These are phyloP conservation scores for Pleurotus ostreatus DNA, from an alignment of 768 basidiomycete species.

Conservation along the genomic window DNA sequence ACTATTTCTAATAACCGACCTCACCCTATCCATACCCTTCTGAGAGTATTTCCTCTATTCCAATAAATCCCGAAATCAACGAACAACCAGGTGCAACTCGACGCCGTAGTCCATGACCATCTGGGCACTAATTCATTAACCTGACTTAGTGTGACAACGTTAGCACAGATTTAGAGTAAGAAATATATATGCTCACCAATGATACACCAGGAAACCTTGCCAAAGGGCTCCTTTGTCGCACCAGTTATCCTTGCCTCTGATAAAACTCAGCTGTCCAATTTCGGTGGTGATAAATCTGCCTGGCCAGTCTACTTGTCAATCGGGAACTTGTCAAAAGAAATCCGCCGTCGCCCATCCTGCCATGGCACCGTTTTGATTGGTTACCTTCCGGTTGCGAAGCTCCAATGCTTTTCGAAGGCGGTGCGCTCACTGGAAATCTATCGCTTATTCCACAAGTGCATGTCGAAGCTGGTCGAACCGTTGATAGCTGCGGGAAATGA, in stretches of 20 bases:
- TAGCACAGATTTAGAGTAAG: too few relatives aligned
- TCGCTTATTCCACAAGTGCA: conserved; percentile 30
- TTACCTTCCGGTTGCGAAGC: conserved; percentile 32
- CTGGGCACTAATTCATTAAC: too few relatives aligned
- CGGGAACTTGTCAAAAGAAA: conserved; percentile 30
- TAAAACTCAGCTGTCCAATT: conserved; percentile 26
- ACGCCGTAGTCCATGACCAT: too few relatives aligned
- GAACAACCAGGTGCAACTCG: too few relatives aligned
- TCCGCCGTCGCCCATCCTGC: conserved; percentile 20
- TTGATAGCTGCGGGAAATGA: conserved; percentile 25
- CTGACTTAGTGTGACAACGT: too few relatives aligned
- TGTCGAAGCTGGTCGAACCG: conserved; percentile 20
- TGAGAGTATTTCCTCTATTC: too few relatives aligned
- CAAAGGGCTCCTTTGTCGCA: conserved; percentile 22
- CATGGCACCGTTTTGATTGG: conserved; percentile 28
- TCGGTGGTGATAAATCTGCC: conserved; percentile 32
- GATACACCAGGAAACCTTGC: conserved; percentile 13
- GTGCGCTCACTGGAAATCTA: conserved; percentile 16
- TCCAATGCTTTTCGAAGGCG: conserved; percentile 19
- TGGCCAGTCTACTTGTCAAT: conserved; percentile 40
- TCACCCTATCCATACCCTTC: too few relatives aligned
- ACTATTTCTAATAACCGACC: too few relatives aligned
- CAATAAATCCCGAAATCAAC: too few relatives aligned
- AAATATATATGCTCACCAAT: not conserved
- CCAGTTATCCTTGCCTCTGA: conserved; percentile 33